Evolutionary conservation across 2,329 filamentous ascomycete genomes (phyloP).

Genomic region (Sclerotinia nivalis): DNA sequence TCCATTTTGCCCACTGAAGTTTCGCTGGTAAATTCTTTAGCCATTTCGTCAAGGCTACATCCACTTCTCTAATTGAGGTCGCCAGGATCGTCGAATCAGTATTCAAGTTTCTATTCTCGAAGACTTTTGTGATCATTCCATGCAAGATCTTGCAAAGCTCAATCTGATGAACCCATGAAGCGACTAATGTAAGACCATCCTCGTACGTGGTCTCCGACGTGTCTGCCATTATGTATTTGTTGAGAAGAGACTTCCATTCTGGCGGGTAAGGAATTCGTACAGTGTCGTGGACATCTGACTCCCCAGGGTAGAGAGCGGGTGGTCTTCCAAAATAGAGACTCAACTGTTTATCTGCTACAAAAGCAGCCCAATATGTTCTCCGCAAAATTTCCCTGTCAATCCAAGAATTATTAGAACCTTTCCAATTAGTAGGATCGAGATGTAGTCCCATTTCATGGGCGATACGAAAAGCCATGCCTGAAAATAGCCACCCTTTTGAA

Average conservation of each 20-base stretch:
- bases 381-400: conserved; percentile 51
- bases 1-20: conserved; percentile 55
- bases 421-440: conserved; percentile 54
- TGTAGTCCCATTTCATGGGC: conserved; percentile 55
- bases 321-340: conserved; percentile 54
- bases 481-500: conserved; percentile 54
- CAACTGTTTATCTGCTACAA: conserved; percentile 53
- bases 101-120: conserved; percentile 49
- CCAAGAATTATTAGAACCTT: conserved; percentile 43
- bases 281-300: conserved; percentile 52
- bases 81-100: conserved; percentile 47
- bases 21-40: conserved; percentile 48
- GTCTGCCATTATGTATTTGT: conserved; percentile 50
- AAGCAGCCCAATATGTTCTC: conserved; percentile 53
- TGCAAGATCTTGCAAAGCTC: conserved; percentile 53
- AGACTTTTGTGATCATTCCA: conserved; percentile 52
- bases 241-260: conserved; percentile 50
- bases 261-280: conserved; percentile 52
- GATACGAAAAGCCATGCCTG: conserved; percentile 53
- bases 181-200: conserved; percentile 48
- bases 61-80: conserved; percentile 48
- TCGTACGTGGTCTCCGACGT: conserved; percentile 50
- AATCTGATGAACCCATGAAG: conserved; percentile 50
- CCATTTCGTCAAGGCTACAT: conserved; percentile 51
- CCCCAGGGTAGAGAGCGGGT: conserved; percentile 51